Evolutionary conservation across 345 rosid genomes (phyloP), one percentile per base, ranked within the genome.

Genomic region (Clausena lansium): DNA sequence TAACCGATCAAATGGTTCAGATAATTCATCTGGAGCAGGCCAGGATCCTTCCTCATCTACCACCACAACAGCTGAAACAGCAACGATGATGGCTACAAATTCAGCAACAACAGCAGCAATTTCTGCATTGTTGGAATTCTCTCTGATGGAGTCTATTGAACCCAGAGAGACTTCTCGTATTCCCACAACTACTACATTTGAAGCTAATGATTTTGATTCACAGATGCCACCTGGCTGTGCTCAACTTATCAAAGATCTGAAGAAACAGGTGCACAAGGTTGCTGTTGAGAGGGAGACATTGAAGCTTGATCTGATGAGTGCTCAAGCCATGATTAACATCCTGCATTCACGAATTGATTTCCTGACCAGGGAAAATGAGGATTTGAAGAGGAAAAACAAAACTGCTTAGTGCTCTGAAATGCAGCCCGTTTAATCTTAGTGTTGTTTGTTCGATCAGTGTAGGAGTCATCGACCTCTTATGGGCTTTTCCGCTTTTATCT

Each of bases 221-320:
- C 63, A 85, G 3, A 74, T 87, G 73, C 91, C 92, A 50, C 86
- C 90, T 17, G 78, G 87, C 78, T 87, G 89, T 76, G 45, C 74
- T 75, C 84, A 87, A 62, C 78, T 85, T 73, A 78, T 95, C 71
- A 86, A 85, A 4, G 88, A 85, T 75, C 73, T 92, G 76, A 90
- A 90, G 80, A 89, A 84, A 39, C 91, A 93, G 86, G 71, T 92
- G 62, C 92, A 88, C 76, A 88, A 86, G 79, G 85, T 90, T 73
- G 87, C 97, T 7, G 89, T 89, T 6, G 97, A 92, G 79, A 87
- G 85, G 79, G 97, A 89, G 86, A 81, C 92, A 0, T 61, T 92
- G 83, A 92, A 85, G 84, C 90, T 93, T 30, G 94, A 93, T 78
- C 85, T 92, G 93, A 84, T 95, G 92, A 89, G 93, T 74, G 92